Evolutionary conservation across 2,329 filamentous ascomycete genomes (phyloP).

Genomic region (Cladobotryum mycophilum): DNA sequence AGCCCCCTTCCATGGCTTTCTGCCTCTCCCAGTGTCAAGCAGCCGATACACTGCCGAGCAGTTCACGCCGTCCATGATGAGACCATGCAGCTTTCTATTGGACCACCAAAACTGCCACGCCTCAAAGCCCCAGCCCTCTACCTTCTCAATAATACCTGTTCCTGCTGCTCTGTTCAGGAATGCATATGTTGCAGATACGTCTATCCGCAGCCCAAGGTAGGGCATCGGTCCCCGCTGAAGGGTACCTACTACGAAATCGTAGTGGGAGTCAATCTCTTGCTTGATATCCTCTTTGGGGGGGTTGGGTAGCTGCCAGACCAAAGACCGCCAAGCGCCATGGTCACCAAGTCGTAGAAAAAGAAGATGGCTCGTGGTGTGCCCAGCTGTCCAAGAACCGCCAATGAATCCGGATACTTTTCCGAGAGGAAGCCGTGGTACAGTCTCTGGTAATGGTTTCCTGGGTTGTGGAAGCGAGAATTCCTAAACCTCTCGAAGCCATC

Average conservation of each 20-base stretch:
- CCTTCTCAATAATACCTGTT: constrained; percentile 33
- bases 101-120: constrained; percentile 39
- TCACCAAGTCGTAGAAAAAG: constrained; percentile 22
- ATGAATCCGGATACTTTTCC: constrained; percentile 26
- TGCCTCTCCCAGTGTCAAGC: constrained; percentile 33
- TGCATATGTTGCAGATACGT: constrained; percentile 18
- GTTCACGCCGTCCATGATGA: constrained; percentile 34
- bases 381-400: constrained; percentile 24
- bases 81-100: constrained; percentile 33
- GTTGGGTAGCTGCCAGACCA: constrained; percentile 22
- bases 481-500: constrained; percentile 20
- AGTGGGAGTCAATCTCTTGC: constrained; percentile 24
- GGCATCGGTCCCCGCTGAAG: constrained; percentile 21
- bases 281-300: constrained; percentile 17
- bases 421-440: constrained; percentile 26
- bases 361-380: constrained; percentile 21
- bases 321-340: constrained; percentile 25
- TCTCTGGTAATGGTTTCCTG: constrained; percentile 20
- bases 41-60: constrained; percentile 34
- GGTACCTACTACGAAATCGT: constrained; percentile 15
- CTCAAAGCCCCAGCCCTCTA: constrained; percentile 32
- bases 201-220: constrained; percentile 19
- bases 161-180: constrained; percentile 38
- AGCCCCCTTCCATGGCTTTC: constrained; percentile 36
- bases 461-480: constrained; percentile 16